A percentile compares a stretch with the other conserved stretches of the same genome.
Conservation (phyloP, 305 asterid species). For the Fraxinus velutina region DNA sequence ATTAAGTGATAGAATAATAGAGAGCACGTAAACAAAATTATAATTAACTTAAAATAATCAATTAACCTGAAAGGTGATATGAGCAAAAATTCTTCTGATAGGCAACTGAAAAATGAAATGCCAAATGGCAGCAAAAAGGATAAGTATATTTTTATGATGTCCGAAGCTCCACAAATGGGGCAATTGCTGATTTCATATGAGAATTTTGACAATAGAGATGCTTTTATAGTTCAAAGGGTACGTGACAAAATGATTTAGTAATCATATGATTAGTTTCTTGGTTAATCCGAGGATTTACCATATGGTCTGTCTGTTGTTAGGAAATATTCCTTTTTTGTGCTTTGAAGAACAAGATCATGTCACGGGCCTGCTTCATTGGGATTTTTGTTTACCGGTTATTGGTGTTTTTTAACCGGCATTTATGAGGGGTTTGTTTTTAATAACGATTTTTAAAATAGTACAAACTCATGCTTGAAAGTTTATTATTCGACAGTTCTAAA, state of each 20-base stretch:
- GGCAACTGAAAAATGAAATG: conserved; percentile 5
- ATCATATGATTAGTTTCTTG: conserved; percentile 20
- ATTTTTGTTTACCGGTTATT: not conserved
- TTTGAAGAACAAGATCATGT: not conserved
- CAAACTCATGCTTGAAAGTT: not conserved
- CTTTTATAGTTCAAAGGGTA: conserved; percentile 45
- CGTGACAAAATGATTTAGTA: conserved; percentile 31
- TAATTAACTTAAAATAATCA: not conserved
- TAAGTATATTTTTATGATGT: not conserved
- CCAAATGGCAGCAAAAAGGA: conserved; percentile 48
- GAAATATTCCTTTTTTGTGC: conserved; percentile 39
- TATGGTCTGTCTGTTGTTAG: conserved; percentile 20
- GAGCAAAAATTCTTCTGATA: conserved; percentile 7
- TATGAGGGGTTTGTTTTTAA: not conserved
- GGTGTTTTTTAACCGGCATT: not conserved
- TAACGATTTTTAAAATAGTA: not conserved
- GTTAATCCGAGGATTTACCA: conserved; percentile 26
- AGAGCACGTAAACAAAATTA: not conserved
- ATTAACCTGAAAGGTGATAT: conserved; percentile 16
- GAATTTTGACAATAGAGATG: conserved; percentile 31
- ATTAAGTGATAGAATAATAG: conserved; percentile 1
- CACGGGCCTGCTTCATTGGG: not conserved
- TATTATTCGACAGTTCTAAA: not conserved
- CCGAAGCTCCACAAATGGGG: conserved; percentile 22
- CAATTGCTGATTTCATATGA: conserved; percentile 21